These are phyloP conservation scores for Lentinula novae-zelandiae DNA, from an alignment of 1,284 basidiomycete species.

Conservation along the genomic window DNA sequence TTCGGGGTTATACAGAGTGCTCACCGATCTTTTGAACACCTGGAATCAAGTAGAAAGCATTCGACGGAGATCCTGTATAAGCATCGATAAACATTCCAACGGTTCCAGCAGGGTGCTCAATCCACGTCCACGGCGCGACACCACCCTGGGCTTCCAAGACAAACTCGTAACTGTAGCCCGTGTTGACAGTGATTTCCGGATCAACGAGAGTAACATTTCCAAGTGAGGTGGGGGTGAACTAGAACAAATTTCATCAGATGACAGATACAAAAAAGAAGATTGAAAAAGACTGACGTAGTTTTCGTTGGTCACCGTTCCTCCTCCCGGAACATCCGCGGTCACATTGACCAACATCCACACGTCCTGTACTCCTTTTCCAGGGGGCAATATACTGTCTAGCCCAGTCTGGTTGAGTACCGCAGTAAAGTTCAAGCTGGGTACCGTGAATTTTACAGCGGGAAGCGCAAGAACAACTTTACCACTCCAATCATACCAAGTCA, in stretches of 20 bases:
- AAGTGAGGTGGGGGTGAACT: conserved; percentile 54
- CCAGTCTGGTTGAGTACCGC: conserved; percentile 37
- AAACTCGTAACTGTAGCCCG: conserved; percentile 37
- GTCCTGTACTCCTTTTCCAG: conserved; percentile 35
- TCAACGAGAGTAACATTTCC: conserved; percentile 43
- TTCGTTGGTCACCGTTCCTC: conserved; percentile 43
- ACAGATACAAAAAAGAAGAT: neutral
- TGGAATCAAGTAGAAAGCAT: conserved; percentile 54
- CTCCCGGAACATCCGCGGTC: conserved; percentile 39
- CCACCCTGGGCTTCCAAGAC: conserved; percentile 49
- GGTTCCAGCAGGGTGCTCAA: conserved; percentile 53
- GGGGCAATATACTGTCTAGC: conserved; percentile 41
- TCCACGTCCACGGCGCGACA: conserved; percentile 55
- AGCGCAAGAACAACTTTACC: conserved; percentile 38
- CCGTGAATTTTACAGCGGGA: conserved; percentile 35
- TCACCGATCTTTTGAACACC: conserved; percentile 46
- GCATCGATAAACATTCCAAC: conserved; percentile 51
- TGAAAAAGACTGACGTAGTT: conserved; percentile 38
- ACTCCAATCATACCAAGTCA: conserved; percentile 59
- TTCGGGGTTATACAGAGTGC: conserved; percentile 11
- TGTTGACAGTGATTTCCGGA: conserved; percentile 39
- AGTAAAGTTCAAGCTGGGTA: conserved; percentile 50
- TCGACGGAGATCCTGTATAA: conserved; percentile 35
- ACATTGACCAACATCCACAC: conserved; percentile 51
- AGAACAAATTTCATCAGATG: neutral